Conservation (phyloP, 805 yeast genomes). For the Metschnikowia drakensbergensis region DNA sequence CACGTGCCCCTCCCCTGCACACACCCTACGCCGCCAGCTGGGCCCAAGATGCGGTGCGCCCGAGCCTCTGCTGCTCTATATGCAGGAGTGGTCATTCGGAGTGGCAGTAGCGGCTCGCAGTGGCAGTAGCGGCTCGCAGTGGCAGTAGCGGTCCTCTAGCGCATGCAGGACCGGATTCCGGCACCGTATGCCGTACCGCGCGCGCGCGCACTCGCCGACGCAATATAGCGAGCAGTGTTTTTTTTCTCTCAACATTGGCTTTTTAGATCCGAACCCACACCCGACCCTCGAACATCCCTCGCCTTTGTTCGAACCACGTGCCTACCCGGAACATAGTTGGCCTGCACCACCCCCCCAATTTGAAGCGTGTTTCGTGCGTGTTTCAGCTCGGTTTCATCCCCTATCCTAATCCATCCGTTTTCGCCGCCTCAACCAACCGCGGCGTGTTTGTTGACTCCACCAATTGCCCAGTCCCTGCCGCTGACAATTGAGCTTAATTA, state of each 20-base stretch:
- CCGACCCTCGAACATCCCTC: neutral
- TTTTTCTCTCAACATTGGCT: constrained; percentile 6
- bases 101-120: too few relatives aligned
- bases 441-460: constrained; percentile 2
- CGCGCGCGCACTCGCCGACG: constrained; percentile 6
- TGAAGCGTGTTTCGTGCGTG: neutral
- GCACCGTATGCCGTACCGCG: neutral
- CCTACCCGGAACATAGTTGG: neutral
- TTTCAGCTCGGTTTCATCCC: neutral
- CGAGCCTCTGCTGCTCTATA: too few relatives aligned
- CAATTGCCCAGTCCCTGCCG: neutral
- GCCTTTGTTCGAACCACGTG: constrained; percentile 3
- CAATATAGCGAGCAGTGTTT: constrained; percentile 6
- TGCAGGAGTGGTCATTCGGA: too few relatives aligned
- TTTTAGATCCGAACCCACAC: constrained; percentile 2
- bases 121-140: too few relatives aligned
- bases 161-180: too few relatives aligned
- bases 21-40: neutral
- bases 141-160: too few relatives aligned
- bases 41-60: neutral
- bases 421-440: neutral
- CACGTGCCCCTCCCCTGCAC: neutral
- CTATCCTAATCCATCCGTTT: neutral
- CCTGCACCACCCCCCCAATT: neutral
- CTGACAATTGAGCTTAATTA: neutral